Evolutionary conservation across 768 basidiomycete genomes (phyloP), one percentile per base, ranked within the genome.

Genomic region (Suillus subaureus): DNA sequence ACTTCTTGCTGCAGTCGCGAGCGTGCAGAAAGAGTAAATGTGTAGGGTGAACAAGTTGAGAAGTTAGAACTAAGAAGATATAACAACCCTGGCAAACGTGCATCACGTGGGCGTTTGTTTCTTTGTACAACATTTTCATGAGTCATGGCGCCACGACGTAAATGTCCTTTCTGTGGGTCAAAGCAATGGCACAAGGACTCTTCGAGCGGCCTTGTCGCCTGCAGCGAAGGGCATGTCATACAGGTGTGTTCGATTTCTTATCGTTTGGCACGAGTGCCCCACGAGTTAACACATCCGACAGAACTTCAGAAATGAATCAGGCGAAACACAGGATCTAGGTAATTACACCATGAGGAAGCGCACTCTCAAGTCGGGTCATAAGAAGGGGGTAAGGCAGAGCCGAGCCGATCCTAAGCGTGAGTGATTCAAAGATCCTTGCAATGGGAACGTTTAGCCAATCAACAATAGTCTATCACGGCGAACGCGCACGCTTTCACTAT

Each of bases 211-310:
- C 81, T 91, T 51, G 85, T 96, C 51, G 89, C 90, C 2, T 97
- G 96, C 76, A 91, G 89, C 69, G 96, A 97, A 73, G 96, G 96
- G 12, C 96, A 97, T 75, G 86, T 97, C 66, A 84, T 95, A 37
- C 92, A 94, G 84, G 94, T 94, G 74, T 69, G 78, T 70, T 28
- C 33, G 21, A 57, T 8, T 64, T 35, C 47, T 61, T 62, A 8
- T 65, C 40, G 23, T 65, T 42, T 40, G n/a, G 12, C 39, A 26
- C 16, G 26, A 16, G 52, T 16, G n/a, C 37, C 7, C 63, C 31
- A 37, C 39, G 33, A 47, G 11, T 40, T 57, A 21, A 47, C 39
- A 39, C 57, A 12, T 61, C 35, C 12, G 18, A 45, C 68, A 96
- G 94, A 88, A 90, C 70, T 96, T 95, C 75, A 82, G 93, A 60